Evolutionary conservation across 768 basidiomycete genomes (phyloP), one percentile per base, ranked within the genome.

Genomic region (Kondoa subrosea): DNA sequence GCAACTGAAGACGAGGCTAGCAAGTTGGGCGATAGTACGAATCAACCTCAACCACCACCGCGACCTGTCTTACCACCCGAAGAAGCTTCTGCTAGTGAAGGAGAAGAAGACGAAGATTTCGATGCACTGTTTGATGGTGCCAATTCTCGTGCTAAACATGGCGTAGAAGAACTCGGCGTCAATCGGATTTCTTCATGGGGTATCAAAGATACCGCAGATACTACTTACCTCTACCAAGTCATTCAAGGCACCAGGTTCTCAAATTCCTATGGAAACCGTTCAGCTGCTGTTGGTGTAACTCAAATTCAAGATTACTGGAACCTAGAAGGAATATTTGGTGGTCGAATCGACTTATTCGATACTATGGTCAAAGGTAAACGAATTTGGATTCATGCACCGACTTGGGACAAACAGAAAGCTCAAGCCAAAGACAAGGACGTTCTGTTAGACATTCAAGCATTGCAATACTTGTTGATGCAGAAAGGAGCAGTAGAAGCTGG

Each of bases 81-180:
- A 60, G 58, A 60, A 4, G 30, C 14, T 4, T 25, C 58, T 27
- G 58, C 14, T 14, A 60, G 58, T 25, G 56, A 56, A 56, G 56
- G 30, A 60, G 58, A 60, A 60, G 58, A 60, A 27, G 8, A 27
- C 58, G 58, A 60, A 60, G 58, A 31, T 4, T 60, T 60, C 40
- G 40, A 50, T 21, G 40, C 40, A 21, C 40, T 50, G 40, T 50
- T 50, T 50, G 40, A 50, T 50, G 40, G 21, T 8, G 21, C 12
- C 12, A 50, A 50, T 8, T 8, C 40, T 8, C 8, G 12, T 50
- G 40, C 21, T 21, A 50, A 50, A 50, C 8, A 50, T 21, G 40
- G 40, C 40, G 40, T 50, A 8, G 40, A 50, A 50, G 12, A 50
- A 21, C 40, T 50, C 8, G 40, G 40, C 40, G 21, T 50, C 12